Evolutionary conservation across 306 rosid species (phyloP).

Genomic region (Lupinus albus): DNA sequence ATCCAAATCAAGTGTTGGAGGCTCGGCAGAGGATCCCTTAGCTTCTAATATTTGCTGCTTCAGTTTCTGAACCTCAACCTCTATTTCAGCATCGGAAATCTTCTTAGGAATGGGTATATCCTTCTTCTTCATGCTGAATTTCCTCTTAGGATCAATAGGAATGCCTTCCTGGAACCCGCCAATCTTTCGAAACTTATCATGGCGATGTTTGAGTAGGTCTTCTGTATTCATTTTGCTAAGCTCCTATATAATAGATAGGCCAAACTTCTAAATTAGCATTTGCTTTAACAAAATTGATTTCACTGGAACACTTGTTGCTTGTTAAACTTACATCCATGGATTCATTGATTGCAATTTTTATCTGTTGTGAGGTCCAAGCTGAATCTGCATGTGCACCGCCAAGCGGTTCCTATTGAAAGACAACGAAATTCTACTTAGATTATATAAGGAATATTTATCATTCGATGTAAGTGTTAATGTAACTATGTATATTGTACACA

Average conservation of each 20-base stretch:
- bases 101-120: conserved; percentile 48
- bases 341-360: conserved; percentile 69
- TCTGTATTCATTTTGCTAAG: conserved; percentile 63
- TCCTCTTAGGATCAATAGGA: conserved; percentile 67
- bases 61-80: conserved; percentile 61
- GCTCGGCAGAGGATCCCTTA: conserved; percentile 50
- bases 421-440: conserved; percentile 34
- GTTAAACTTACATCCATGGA: conserved; percentile 78
- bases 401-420: conserved; percentile 74
- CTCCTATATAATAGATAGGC: conserved; percentile 57
- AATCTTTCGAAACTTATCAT: conserved; percentile 75
- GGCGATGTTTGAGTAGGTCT: conserved; percentile 70
- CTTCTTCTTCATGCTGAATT: conserved; percentile 70
- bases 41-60: conserved; percentile 56
- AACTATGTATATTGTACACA: conserved; percentile 1
- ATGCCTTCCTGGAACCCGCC: conserved; percentile 83
- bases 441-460: conserved; percentile 9
- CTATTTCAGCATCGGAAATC: conserved; percentile 51
- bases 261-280: conserved; percentile 35
- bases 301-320: conserved; percentile 23
- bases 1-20: conserved; percentile 51
- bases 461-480: not conserved
- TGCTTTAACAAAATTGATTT: conserved; percentile 21
- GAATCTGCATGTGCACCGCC: conserved; percentile 97
- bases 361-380: conserved; percentile 81